Percentiles rank a stretch among this genome's conserved stretches.
Evolutionary conservation across 805 yeast species (phyloP).

Genomic region (Starmerella geochares): DNA sequence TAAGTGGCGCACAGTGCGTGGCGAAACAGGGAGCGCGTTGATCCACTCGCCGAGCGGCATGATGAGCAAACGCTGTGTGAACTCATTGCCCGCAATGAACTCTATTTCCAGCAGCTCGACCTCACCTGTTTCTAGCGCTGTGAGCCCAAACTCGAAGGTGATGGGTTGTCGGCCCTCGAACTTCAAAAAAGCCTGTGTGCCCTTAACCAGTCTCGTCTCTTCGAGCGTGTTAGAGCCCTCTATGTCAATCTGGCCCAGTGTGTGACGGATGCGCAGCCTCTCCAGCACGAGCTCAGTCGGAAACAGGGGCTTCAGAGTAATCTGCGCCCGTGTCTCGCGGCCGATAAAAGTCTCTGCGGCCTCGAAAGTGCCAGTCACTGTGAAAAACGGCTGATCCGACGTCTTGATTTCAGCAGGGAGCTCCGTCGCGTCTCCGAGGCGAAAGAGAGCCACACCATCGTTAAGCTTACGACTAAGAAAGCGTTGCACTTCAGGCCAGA

Average conservation of each 20-base stretch:
- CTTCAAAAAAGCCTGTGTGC: conserved; percentile 13
- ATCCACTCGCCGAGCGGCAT: conserved; percentile 12
- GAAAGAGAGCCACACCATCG: conserved; percentile 16
- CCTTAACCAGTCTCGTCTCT: conserved; percentile 1
- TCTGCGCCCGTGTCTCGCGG: conserved; percentile 20
- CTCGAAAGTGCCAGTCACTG: conserved; percentile 19
- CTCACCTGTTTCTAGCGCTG: conserved; percentile 27
- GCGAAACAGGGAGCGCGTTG: not conserved
- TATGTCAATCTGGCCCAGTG: conserved; percentile 12
- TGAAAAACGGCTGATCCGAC: conserved; percentile 10
- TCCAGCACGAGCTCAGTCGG: conserved; percentile 11
- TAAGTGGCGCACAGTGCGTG: conserved; percentile 16
- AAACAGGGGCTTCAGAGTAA: conserved; percentile 20
- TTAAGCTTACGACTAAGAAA: conserved; percentile 11
- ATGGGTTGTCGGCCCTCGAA: conserved; percentile 21
- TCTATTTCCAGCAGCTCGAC: conserved; percentile 20
- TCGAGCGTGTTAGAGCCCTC: not conserved
- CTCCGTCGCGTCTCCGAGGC: conserved; percentile 5
- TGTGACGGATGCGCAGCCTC: conserved; percentile 14
- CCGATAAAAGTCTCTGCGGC: conserved; percentile 20
- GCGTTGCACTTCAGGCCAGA: conserved; percentile 18
- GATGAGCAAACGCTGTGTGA: conserved; percentile 16
- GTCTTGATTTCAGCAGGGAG: not conserved
- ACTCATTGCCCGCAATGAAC: conserved; percentile 9
- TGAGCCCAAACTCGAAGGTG: conserved; percentile 27